Conservation (phyloP, 495 filamentous ascomycete species). For the Neurospora sp. region DNA sequence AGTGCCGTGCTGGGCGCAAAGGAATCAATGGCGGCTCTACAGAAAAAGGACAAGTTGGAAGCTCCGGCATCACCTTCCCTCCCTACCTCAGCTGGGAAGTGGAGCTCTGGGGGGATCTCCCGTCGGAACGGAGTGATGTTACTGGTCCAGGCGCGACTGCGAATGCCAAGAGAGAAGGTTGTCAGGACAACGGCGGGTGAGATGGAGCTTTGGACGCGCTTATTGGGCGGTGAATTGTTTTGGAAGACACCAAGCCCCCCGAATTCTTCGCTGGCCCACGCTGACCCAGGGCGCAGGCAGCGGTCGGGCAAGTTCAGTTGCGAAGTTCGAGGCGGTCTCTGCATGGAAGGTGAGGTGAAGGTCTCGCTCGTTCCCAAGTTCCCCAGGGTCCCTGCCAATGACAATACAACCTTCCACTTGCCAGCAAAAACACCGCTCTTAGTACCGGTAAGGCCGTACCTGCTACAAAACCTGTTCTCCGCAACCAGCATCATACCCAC, state of each 20-base stretch:
- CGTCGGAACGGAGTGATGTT: neutral
- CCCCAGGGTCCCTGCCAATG: neutral
- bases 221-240: conserved; percentile 1
- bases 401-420: neutral
- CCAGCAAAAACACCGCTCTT: neutral
- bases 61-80: neutral
- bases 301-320: neutral
- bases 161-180: neutral
- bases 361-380: neutral
- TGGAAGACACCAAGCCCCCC: neutral
- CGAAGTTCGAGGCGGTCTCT: neutral
- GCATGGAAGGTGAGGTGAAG: neutral
- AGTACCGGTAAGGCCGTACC: neutral
- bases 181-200: neutral
- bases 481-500: neutral
- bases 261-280: neutral
- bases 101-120: neutral
- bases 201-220: neutral
- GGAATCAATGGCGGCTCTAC: neutral
- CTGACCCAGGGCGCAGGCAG: neutral
- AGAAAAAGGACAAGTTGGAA: neutral
- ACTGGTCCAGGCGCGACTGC: neutral
- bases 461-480: conserved; percentile 1
- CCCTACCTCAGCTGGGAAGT: neutral
- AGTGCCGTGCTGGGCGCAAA: neutral